Evolutionary conservation across 2,329 filamentous ascomycete genomes (phyloP), one percentile per base, ranked within the genome.

Genomic region (Calcarisporium arbuscula): DNA sequence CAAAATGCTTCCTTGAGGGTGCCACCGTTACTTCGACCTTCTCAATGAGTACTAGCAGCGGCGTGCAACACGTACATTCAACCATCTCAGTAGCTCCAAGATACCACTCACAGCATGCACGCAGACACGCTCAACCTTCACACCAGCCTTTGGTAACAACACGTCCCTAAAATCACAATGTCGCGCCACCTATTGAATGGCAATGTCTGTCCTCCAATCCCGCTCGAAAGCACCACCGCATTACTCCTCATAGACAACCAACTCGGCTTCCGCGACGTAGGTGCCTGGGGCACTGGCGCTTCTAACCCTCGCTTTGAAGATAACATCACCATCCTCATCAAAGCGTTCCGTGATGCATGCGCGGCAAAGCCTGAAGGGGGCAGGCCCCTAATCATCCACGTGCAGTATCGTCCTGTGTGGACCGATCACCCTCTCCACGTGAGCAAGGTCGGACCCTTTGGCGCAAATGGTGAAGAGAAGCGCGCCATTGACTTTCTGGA

Each of bases 211-310:
- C n/a, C n/a, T n/a, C 32, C 26, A 10, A 35, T 26, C 15, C 32
- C 25, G 6, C 19, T 21, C n/a, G 20, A 25, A 27, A 35, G 15
- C 16, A 35, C 22, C 11, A 41, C 39, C 8, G 39, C 39, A 19
- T 32, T 47, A 8, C 37, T 47, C 35, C 35, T 48, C 36, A 39
- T 48, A 32, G 21, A 48, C 28, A 22, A 42, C 35, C 18, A 48
- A 31, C 32, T 45, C 25, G 26, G 38, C 9, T 41, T 30, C 20
- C 38, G 38, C 18, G 18, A 34, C 18, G 6, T 25, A n/a, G 7
- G 19, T 4, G 30, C 30, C 5, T 37, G 38, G 30, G 28, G 35
- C 9, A 26, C 25, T 8, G 27, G 33, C 17, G 19, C 27, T 9
- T 36, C 38, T 19, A 36, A 36, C 19, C 22, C 30, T 16, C 15